phyloP scores from a whole-genome alignment of 1,284 basidiomycete genomes.

The Vanrija sp. region DNA sequence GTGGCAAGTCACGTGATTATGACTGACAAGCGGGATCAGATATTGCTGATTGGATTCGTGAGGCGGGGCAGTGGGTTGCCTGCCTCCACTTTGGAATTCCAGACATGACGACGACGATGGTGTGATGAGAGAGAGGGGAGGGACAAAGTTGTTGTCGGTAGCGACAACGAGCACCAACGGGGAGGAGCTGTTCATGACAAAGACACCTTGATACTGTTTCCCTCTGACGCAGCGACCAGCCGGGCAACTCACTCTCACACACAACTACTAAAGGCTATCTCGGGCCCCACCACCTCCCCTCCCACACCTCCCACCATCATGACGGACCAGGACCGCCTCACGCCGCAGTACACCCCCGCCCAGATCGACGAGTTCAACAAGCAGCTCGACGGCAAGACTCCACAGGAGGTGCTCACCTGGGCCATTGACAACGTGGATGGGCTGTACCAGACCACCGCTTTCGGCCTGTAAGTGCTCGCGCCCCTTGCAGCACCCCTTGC shows the following conservation, averaged over 20 bases:
- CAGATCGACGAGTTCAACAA: constrained; percentile 68
- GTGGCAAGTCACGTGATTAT: too few species aligned
- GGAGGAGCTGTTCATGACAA: neutral
- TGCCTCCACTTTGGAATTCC: too few species aligned
- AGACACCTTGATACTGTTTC: neutral
- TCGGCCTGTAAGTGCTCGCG: constrained; percentile 62
- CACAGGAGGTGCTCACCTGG: constrained; percentile 81
- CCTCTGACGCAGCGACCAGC: neutral
- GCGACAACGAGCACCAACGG: neutral
- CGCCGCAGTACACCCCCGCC: constrained; percentile 61
- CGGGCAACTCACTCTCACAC: neutral
- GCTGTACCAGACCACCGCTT: constrained; percentile 87
- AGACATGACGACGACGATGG: neutral
- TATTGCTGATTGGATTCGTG: too few species aligned
- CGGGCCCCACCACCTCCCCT: neutral
- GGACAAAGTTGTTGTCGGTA: too few species aligned
- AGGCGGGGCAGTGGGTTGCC: too few species aligned
- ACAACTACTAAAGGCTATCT: neutral
- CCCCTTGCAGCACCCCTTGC: neutral
- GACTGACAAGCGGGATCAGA: too few species aligned
- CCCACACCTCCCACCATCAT: constrained; percentile 9
- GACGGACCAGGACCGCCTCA: constrained; percentile 25
- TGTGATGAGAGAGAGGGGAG: constrained; percentile 3
- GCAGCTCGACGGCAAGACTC: constrained; percentile 64
- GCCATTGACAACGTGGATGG: constrained; percentile 65